These are phyloP conservation scores for Hyparrhenia diplandra DNA, from an alignment of 176 grass and related monocot species.

Conservation along the genomic window DNA sequence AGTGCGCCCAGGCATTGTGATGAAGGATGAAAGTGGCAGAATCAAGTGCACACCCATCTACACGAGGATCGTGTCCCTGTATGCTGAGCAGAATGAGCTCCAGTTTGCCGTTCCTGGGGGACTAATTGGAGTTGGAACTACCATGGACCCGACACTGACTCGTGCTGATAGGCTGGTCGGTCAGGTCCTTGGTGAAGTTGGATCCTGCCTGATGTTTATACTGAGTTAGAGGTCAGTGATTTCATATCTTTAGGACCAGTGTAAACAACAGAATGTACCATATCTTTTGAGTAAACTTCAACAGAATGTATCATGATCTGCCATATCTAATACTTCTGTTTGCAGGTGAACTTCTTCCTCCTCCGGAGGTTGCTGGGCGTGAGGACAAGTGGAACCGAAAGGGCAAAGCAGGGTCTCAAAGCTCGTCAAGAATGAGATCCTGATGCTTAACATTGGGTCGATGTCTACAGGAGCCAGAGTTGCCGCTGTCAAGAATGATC, in stretches of 20 bases:
- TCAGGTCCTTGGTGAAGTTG: slow-evolving; percentile 75
- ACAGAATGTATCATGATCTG: too few species aligned
- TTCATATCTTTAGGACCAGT: neutral
- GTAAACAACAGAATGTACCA: too few species aligned
- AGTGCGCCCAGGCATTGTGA: too few species aligned
- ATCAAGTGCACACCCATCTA: slow-evolving; percentile 76
- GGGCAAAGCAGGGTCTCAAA: slow-evolving; percentile 81
- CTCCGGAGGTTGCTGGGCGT: slow-evolving; percentile 82
- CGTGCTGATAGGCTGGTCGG: slow-evolving; percentile 76
- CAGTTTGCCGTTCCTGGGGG: slow-evolving; percentile 81
- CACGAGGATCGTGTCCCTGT: slow-evolving; percentile 71
- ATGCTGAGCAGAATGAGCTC: slow-evolving; percentile 74
- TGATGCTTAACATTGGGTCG: slow-evolving; percentile 91
- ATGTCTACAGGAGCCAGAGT: slow-evolving; percentile 83
- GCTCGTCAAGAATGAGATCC: slow-evolving; percentile 75
- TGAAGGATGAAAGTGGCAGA: slow-evolving; percentile 33
- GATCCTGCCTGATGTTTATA: slow-evolving; percentile 68
- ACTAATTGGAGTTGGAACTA: slow-evolving; percentile 70
- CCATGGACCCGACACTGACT: slow-evolving; percentile 80
- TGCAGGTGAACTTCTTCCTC: slow-evolving; percentile 86
- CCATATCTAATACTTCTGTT: neutral
- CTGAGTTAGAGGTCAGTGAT: slow-evolving; percentile 63
- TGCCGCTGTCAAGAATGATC: slow-evolving; percentile 73
- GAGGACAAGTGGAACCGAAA: slow-evolving; percentile 79
- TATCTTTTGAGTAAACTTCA: too few species aligned